phyloP scores from a whole-genome alignment of 129 eudicot species.

The Arctium minus region DNA sequence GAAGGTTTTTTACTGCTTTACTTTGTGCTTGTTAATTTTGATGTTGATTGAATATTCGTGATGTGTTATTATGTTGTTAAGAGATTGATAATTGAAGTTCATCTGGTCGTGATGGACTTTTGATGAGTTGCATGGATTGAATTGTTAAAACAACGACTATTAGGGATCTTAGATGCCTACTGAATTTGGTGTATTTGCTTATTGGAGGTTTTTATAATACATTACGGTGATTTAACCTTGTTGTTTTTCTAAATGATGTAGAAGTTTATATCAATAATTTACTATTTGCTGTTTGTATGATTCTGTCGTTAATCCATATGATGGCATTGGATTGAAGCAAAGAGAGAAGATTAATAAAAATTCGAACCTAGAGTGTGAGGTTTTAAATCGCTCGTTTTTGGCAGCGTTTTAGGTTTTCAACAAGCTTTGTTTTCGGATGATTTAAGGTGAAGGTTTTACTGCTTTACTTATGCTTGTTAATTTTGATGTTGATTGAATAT shows the following conservation, averaged over 20 bases:
- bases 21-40: background rate
- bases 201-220: background rate
- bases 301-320: slow-evolving; percentile 2
- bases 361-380: no score
- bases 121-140: slow-evolving; percentile 4
- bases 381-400: background rate
- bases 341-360: background rate
- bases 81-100: no score
- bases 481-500: background rate
- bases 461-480: background rate
- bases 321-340: slow-evolving; percentile 4
- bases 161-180: slow-evolving; percentile 14
- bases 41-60: background rate
- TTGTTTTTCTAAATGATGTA: background rate
- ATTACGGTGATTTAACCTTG: background rate
- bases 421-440: background rate
- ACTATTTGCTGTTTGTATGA: background rate
- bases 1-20: background rate
- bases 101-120: no score
- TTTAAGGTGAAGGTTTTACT: slow-evolving; percentile 17
- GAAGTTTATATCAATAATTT: background rate
- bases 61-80: background rate
- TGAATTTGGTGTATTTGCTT: background rate
- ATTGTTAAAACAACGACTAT: background rate
- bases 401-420: slow-evolving; percentile 6